Conservation (phyloP, 495 filamentous ascomycete species). For the Venustampulla echinocandica region DNA sequence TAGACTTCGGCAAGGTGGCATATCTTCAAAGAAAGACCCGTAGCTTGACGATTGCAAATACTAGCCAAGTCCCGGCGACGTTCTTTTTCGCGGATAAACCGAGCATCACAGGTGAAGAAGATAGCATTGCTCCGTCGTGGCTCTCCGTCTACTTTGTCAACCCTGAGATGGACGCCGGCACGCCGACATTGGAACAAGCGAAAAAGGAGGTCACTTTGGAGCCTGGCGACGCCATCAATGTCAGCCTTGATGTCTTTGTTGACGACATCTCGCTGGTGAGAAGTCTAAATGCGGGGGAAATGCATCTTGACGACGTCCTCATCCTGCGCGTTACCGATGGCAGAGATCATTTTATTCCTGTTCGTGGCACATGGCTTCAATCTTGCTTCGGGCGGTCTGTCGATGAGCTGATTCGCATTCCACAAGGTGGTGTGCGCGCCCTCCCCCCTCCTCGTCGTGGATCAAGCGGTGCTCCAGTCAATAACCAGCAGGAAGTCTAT, state of each 20-base stretch:
- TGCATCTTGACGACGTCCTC: slow-evolving; percentile 72
- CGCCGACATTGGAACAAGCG: slow-evolving; percentile 28
- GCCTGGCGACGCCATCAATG: slow-evolving; percentile 73
- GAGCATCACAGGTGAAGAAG: slow-evolving; percentile 32
- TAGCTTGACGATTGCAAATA: slow-evolving; percentile 81
- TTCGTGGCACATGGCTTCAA: slow-evolving; percentile 68
- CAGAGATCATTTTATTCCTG: slow-evolving; percentile 83
- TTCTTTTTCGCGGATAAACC: slow-evolving; percentile 68
- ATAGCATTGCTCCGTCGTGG: slow-evolving; percentile 49
- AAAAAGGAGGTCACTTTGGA: slow-evolving; percentile 50
- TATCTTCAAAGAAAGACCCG: slow-evolving; percentile 57
- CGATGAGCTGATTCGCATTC: slow-evolving; percentile 73
- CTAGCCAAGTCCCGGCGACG: slow-evolving; percentile 65
- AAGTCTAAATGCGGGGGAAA: slow-evolving; percentile 58
- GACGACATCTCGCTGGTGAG: slow-evolving; percentile 53
- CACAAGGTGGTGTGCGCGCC: slow-evolving; percentile 45
- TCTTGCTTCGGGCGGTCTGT: slow-evolving; percentile 78
- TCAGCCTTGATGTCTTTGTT: slow-evolving; percentile 56
- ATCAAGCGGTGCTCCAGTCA: slow-evolving; percentile 9
- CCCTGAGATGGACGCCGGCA: no score
- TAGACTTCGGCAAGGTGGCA: slow-evolving; percentile 68
- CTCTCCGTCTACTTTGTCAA: slow-evolving; percentile 56
- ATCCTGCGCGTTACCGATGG: slow-evolving; percentile 81
- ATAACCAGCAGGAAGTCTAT: slow-evolving; percentile 32
- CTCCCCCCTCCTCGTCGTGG: slow-evolving; percentile 10